Evolutionary conservation across 345 rosid genomes (phyloP), one percentile per base, ranked within the genome.

Genomic region (Stellera chamaejasme): DNA sequence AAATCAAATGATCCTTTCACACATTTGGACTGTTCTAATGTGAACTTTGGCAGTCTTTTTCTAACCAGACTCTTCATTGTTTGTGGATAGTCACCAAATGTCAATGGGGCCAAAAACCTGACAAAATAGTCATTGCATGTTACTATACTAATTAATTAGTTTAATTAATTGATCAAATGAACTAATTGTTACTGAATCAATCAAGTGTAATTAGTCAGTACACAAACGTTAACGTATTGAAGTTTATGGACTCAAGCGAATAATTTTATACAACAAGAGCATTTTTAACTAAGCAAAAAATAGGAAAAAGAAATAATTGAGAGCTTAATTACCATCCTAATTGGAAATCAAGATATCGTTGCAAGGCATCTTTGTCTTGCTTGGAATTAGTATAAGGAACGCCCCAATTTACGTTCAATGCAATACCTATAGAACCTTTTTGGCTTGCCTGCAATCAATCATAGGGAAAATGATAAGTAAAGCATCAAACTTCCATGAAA

Each of bases 1-100:
- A 79, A 82, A 72, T 79, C 84, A 51, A 68, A 50, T 1, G 84
- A 82, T 1, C 77, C 84, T 46, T 72, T 77, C 4, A 82, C 47
- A 75, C 77, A 68, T 54, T 69, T 46, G 3, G 88, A 79, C 65
- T 82, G 75, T 56, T 72, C 47, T 15, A 55, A 48, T 10, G 84
- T 67, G 69, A 82, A 82, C 16, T 43, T 69, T 10, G 88, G 88
- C 26, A 82, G 56, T 28, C 88, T 69, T 13, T 72, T 53, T 26
- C 77, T 75, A 2, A 71, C 85, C 10, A 70, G 15, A 46, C 63
- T 60, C 4, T 45, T 69, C 77, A 82, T 69, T 4, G 54, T 62
- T 7, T 45, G 36, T 0, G 89, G 89, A 39, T 83, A 83, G 52
- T 76, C 58, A 11, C 89, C 89, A 1, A 68, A 59, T 2, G 75